phyloP scores from a whole-genome alignment of 257 asterid species.

The Solanum chilense region DNA sequence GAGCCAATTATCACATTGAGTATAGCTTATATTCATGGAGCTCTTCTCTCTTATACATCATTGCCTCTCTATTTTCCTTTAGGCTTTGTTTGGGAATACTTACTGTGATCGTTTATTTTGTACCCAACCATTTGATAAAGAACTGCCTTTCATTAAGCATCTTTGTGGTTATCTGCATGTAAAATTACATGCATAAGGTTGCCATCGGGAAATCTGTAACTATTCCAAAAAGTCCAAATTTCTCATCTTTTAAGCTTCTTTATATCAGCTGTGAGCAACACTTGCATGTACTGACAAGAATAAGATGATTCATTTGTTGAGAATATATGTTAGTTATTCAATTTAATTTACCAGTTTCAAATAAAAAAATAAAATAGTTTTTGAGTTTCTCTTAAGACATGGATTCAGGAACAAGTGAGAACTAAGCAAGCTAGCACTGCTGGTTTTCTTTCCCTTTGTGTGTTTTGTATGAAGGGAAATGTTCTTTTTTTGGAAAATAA shows the following conservation, averaged over 20 bases:
- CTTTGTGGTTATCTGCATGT: neutral
- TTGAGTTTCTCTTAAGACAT: neutral
- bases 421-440: neutral
- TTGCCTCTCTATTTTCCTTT: neutral
- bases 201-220: neutral
- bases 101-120: neutral
- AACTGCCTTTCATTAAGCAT: neutral
- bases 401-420: neutral
- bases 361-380: neutral
- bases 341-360: neutral
- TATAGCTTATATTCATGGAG: neutral
- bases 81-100: neutral
- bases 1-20: neutral
- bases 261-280: neutral
- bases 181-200: neutral
- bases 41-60: neutral
- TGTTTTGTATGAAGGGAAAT: neutral
- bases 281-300: neutral
- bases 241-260: neutral
- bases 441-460: neutral
- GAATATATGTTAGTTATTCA: neutral
- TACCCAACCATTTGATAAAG: neutral
- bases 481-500: neutral
- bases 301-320: neutral
- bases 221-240: neutral